Evolutionary conservation across 257 asterid genomes (phyloP), one percentile per base, ranked within the genome.

Genomic region (Fraxinus cuspidata): DNA sequence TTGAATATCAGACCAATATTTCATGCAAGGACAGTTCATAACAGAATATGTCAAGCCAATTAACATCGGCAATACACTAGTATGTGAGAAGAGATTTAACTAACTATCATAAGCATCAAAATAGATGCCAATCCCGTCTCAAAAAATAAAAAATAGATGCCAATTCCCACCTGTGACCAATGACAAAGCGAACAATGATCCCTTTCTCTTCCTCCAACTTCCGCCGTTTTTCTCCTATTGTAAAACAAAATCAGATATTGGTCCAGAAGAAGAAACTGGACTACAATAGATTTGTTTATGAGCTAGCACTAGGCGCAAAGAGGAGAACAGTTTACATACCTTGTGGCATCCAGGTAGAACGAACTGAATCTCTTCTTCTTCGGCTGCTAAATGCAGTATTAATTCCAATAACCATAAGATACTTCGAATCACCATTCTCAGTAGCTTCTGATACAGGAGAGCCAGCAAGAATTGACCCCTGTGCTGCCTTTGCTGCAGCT

Each of bases 341-440:
- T 92, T 89, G 93, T n/a, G 96, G 97, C 97, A 92, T 91, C 98
- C 98, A 94, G 1, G 97, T 94, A 19, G 90, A 88, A 28, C 97
- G 98, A 79, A 94, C 89, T 0, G 98, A 92, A 77, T 94, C 98
- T 79, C 97, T 83, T 80, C 97, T 80, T 82, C 91, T 94, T 13
- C 98, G 80, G 87, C 98, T 94, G 85, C 98, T 94, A 82, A 94
- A 94, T 6, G 97, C 98, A 2, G 98, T 94, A 53, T 94, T 94
- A 21, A 94, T 77, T 66, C 98, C 97, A 51, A 94, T 81, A 27
- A 94, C 97, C 94, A 92, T 84, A 69, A 92, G 86, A 74, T 91
- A 88, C 71, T 94, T 94, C 77, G 88, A 81, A 60, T 77, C 89
- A 64, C 74, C 75, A 71, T 83, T 77, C 18, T 79, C 83, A 51